Evolutionary conservation across 179 eudicot species (phyloP), one percentile per base, ranked within the genome.

Genomic region (Heliamphora pulchella): DNA sequence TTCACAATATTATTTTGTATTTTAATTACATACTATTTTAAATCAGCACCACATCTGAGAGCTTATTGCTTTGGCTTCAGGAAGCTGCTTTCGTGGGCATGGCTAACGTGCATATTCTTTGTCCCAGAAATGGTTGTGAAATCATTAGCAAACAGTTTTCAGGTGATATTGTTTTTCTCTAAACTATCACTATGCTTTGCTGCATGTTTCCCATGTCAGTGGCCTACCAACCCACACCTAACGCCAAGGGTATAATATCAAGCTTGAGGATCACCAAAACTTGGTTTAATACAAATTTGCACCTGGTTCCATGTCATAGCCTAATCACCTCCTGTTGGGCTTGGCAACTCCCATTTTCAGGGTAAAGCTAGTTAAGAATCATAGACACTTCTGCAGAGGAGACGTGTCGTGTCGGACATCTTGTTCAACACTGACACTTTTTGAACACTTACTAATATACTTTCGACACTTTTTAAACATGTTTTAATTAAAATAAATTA

Each of bases 51-150:
- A 47, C 69, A 43, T 82, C 76, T 78, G 69, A 54, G 41, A 78
- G 57, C 53, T 83, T 48, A 74, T 79, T 78, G 47, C 83, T 73
- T 84, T 82, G 86, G 80, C 75, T 86, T 65, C 90, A 95, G 98
- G 98, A 95, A 93, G 85, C 98, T 95, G 86, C 90, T 95, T 62
- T 92, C 97, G 9, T 95, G 98, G 98, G 98, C 98, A 71, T 95
- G 98, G 98, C 89, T 95, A 86, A 95, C 97, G 4, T 95, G 98
- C 77, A 54, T 93, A 78, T 91, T 95, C 86, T 95, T 91, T 80
- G 78, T 96, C 67, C 99, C 99, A 47, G 98, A 96, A 84, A 88
- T 96, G 89, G 82, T 96, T 55, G 85, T 93, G 79, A 96, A 96
- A 83, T 92, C 98, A 79, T 87, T 85, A 15, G 89, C 92, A 68